Percentiles rank a stretch among this genome's conserved stretches.
These are phyloP conservation scores for Nannochloropsis gaditana DNA, from an alignment of 108 stramenopile genomes.

Conservation along the genomic window DNA sequence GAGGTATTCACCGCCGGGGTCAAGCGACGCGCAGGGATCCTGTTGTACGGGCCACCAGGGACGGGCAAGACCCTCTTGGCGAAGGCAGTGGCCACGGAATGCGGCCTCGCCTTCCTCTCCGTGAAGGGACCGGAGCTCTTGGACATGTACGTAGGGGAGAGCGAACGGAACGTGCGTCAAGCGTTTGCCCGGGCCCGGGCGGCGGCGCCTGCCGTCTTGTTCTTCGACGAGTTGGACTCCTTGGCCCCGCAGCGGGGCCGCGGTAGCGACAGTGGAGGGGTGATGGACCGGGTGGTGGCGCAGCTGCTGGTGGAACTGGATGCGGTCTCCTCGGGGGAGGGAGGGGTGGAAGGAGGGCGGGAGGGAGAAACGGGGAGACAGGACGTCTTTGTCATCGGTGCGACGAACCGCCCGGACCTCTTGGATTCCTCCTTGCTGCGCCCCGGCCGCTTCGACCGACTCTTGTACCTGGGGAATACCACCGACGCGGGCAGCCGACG, in stretches of 20 bases:
- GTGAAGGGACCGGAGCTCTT: constrained; percentile 93
- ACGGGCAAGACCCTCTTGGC: constrained; percentile 61
- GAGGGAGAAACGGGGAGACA: background rate
- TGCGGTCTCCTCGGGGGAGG: constrained; percentile 30
- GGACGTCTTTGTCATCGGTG: constrained; percentile 49
- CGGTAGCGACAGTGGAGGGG: constrained; percentile 74
- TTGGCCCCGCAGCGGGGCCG: constrained; percentile 68
- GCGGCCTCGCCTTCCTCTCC: constrained; percentile 92
- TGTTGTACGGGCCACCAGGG: constrained; percentile 89
- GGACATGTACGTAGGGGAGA: constrained; percentile 94
- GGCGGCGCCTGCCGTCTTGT: constrained; percentile 71
- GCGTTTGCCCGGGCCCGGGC: constrained; percentile 65
- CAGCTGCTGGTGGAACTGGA: constrained; percentile 83
- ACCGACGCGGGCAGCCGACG: constrained; percentile 61
- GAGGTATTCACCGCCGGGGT: constrained; percentile 91
- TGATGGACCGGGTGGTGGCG: constrained; percentile 90
- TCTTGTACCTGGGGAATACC: constrained; percentile 72
- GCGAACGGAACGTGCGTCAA: constrained; percentile 94
- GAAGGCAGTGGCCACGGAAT: constrained; percentile 83
- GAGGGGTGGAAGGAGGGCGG: background rate
- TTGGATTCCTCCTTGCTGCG: constrained; percentile 49
- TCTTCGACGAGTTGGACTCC: constrained; percentile 88
- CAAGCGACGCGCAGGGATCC: constrained; percentile 87
- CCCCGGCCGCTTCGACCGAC: constrained; percentile 53
- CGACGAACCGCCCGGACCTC: constrained; percentile 52